A percentile compares a stretch with the other conserved stretches of the same genome.
Conservation (phyloP, 495 filamentous ascomycete species). For the Durotheca rogersii region DNA sequence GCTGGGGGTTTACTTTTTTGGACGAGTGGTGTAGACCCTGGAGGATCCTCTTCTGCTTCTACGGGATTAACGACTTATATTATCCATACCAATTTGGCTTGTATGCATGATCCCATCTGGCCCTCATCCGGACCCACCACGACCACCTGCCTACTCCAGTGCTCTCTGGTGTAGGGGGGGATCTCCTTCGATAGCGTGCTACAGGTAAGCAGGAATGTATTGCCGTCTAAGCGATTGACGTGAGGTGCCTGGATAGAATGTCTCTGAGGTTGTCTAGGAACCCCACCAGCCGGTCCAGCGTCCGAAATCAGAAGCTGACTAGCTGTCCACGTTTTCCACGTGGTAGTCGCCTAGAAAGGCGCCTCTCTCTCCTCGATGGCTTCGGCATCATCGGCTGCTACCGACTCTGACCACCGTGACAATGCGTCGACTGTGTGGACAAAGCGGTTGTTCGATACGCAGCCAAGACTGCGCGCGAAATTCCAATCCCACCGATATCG, state of each 20-base stretch:
- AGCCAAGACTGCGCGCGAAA: conserved; percentile 30
- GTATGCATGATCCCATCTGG: conserved; percentile 34
- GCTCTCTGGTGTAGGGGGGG: conserved; percentile 27
- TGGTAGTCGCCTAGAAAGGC: conserved; percentile 27
- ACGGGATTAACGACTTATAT: conserved; percentile 30
- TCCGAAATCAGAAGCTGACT: conserved; percentile 30
- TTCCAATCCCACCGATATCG: conserved; percentile 32
- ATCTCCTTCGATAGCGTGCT: conserved; percentile 30
- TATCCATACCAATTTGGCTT: conserved; percentile 28
- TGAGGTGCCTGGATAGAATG: background rate
- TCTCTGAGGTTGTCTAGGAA: conserved; percentile 29
- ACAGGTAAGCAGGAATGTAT: conserved; percentile 24
- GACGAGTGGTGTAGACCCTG: too few species aligned
- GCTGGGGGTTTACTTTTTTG: conserved; percentile 15
- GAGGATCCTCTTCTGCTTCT: conserved; percentile 31
- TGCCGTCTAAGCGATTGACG: conserved; percentile 27
- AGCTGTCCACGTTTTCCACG: conserved; percentile 33
- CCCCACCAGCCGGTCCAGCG: conserved; percentile 12
- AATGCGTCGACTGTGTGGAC: conserved; percentile 5
- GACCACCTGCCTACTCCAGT: conserved; percentile 32
- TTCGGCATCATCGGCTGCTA: conserved; percentile 29
- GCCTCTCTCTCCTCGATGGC: conserved; percentile 2
- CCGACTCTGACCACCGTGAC: conserved; percentile 32
- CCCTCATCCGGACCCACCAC: conserved; percentile 26
- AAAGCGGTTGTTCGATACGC: conserved; percentile 16